A percentile compares a stretch with the other conserved stretches of the same genome.
phyloP scores from a whole-genome alignment of 768 basidiomycete species.

The Rubroboletus satanas region DNA sequence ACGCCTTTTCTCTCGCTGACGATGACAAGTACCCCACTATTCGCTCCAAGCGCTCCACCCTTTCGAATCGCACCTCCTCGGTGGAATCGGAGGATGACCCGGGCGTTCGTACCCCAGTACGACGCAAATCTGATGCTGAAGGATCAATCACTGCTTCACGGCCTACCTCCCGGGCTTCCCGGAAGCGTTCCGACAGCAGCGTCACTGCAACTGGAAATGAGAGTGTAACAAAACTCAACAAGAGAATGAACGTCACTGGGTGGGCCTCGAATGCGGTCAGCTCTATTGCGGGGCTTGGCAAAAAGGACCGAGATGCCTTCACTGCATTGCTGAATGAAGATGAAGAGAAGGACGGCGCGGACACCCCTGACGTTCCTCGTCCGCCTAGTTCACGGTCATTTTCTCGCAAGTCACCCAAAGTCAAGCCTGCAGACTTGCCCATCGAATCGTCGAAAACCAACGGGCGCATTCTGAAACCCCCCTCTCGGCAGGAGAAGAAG shows the following conservation, averaged over 20 bases:
- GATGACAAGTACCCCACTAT: slow-evolving; percentile 32
- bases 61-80: slow-evolving; percentile 21
- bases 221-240: slow-evolving; percentile 35
- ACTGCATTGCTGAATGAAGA: slow-evolving; percentile 50
- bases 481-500: slow-evolving; percentile 47
- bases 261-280: slow-evolving; percentile 70
- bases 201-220: slow-evolving; percentile 38
- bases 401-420: slow-evolving; percentile 27
- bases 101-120: slow-evolving; percentile 17
- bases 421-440: slow-evolving; percentile 21
- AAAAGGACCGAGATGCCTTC: slow-evolving; percentile 62
- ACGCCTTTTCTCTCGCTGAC: slow-evolving; percentile 13
- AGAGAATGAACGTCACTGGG: slow-evolving; percentile 35
- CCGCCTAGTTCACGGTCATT: slow-evolving; percentile 36
- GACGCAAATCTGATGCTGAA: slow-evolving; percentile 42
- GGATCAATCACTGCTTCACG: slow-evolving; percentile 50
- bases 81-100: slow-evolving; percentile 39
- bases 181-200: slow-evolving; percentile 61
- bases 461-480: slow-evolving; percentile 47
- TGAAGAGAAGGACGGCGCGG: slow-evolving; percentile 24
- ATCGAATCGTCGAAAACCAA: slow-evolving; percentile 27
- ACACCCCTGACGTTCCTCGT: slow-evolving; percentile 28
- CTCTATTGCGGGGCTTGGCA: slow-evolving; percentile 53
- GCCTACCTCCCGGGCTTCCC: slow-evolving; percentile 54
- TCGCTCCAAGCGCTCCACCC: slow-evolving; percentile 32